Percentiles rank a stretch among this genome's conserved stretches.
Evolutionary conservation across 2,329 filamentous ascomycete species (phyloP).

Genomic region (Ambrosiella xylebori): DNA sequence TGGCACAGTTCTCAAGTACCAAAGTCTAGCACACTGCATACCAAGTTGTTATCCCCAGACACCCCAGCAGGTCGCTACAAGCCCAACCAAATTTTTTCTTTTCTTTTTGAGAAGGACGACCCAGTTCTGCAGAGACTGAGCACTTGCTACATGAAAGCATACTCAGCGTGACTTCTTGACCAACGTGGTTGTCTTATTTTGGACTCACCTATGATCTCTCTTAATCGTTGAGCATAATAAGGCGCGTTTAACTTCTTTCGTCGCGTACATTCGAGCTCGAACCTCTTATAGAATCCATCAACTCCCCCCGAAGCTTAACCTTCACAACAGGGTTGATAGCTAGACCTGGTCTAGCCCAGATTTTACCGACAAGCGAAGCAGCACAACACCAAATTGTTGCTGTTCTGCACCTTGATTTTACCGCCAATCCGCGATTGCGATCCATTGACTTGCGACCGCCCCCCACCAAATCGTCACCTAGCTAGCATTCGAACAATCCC

Average conservation of each 20-base stretch:
- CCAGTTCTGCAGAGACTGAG: no score
- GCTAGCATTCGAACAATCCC: slow-evolving; percentile 1
- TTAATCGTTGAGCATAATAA: neutral
- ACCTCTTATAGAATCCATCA: neutral
- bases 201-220: neutral
- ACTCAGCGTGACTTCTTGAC: no score
- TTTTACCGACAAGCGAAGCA: slow-evolving; percentile 2
- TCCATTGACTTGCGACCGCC: neutral
- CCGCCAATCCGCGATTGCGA: slow-evolving; percentile 1
- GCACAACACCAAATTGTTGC: neutral
- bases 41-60: no score
- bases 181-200: no score
- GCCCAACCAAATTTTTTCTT: no score
- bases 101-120: no score
- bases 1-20: no score
- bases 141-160: no score
- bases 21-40: no score
- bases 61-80: no score
- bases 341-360: neutral
- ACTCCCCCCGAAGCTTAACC: neutral
- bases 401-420: neutral
- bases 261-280: neutral
- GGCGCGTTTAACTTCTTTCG: neutral
- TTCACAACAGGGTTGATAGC: neutral
- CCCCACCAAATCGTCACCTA: neutral